Evolutionary conservation across 108 stramenopile species (phyloP).

Genomic region (Skeletonema grethae): DNA sequence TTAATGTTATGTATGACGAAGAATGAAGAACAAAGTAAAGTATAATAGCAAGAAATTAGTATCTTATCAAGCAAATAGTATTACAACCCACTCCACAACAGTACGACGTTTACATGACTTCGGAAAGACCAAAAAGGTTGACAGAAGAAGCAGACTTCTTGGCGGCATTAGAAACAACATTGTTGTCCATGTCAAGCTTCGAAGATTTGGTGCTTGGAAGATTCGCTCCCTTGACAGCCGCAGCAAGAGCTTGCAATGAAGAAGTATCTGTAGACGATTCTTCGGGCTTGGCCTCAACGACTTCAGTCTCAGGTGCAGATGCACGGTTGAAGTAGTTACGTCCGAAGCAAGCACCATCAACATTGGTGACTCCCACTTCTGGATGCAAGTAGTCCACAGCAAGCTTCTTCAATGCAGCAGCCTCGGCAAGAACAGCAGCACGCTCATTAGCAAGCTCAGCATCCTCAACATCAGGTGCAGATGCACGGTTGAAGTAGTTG

Average conservation of each 20-base stretch:
- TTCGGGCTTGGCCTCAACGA: conserved; percentile 18
- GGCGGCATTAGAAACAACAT: conserved; percentile 7
- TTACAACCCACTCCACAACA: conserved; percentile 5
- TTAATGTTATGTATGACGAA: background rate
- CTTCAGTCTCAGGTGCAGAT: conserved; percentile 56
- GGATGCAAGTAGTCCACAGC: conserved; percentile 60
- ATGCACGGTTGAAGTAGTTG: conserved; percentile 58
- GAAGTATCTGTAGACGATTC: background rate
- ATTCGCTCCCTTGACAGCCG: conserved; percentile 39
- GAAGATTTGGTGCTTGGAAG: conserved; percentile 39
- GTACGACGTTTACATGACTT: conserved; percentile 21
- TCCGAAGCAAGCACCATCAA: conserved; percentile 21
- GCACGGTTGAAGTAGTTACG: conserved; percentile 72
- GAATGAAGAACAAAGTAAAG: background rate
- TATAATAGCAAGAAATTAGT: conserved; percentile 2
- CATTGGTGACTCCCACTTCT: conserved; percentile 53
- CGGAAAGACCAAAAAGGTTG: conserved; percentile 43
- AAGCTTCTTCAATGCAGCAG: conserved; percentile 2
- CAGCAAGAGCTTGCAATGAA: conserved; percentile 20
- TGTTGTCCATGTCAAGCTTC: conserved; percentile 24
- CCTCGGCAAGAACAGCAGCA: too few relatives aligned
- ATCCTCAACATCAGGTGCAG: conserved; percentile 36
- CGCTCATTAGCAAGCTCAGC: background rate
- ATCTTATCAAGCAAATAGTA: conserved; percentile 1
- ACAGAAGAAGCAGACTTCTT: conserved; percentile 48